Evolutionary conservation across 257 asterid species (phyloP).

Genomic region (Catharanthus roseus): DNA sequence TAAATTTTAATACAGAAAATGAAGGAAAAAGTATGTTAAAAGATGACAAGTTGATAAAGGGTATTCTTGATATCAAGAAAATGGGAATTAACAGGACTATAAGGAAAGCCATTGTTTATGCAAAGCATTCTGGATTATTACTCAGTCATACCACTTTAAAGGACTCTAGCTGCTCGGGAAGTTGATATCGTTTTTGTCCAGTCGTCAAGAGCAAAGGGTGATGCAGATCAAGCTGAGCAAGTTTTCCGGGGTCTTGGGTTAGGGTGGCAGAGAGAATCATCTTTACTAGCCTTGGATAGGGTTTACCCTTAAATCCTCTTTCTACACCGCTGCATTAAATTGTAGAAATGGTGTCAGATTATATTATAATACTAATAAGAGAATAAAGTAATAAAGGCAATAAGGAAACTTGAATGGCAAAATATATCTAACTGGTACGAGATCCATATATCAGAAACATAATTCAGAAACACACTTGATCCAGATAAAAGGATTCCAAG

Average conservation of each 20-base stretch:
- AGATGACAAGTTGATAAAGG: not conserved
- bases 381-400: not conserved
- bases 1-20: not conserved
- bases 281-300: conserved; percentile 72
- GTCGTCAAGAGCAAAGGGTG: conserved; percentile 78
- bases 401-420: not conserved
- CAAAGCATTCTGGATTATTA: conserved; percentile 5
- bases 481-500: not conserved
- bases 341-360: not conserved
- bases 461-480: not conserved
- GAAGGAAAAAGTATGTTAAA: not conserved
- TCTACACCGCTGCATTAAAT: conserved; percentile 60
- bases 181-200: conserved; percentile 68
- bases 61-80: not conserved
- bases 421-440: not conserved
- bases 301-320: conserved; percentile 71
- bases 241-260: conserved; percentile 95
- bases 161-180: conserved; percentile 71
- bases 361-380: not conserved
- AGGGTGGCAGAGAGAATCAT: conserved; percentile 89
- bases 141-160: conserved; percentile 61
- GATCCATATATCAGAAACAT: not conserved
- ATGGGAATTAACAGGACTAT: not conserved
- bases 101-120: not conserved
- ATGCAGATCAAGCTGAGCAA: conserved; percentile 79